Conservation (phyloP, 225 moss, liverwort and hornwort species). For the Physcomitrium patens region DNA sequence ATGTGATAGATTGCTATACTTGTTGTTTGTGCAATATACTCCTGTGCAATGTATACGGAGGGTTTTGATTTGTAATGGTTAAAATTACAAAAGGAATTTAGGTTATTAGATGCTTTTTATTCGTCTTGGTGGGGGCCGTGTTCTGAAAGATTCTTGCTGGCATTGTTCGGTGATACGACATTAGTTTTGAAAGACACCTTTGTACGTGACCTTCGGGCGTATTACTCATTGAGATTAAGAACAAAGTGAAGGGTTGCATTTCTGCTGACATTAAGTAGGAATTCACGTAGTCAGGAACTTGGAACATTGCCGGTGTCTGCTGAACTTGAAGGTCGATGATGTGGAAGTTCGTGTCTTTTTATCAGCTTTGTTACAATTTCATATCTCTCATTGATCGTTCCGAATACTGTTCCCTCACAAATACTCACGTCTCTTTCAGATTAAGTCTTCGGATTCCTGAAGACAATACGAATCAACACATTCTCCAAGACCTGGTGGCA, state of each 20-base stretch:
- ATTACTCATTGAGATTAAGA: no score
- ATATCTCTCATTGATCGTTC: no score
- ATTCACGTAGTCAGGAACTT: no score
- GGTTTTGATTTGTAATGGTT: slow-evolving; percentile 9
- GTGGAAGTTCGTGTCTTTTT: neutral
- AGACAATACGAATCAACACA: slow-evolving; percentile 2
- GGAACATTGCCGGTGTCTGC: no score
- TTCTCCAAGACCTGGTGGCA: slow-evolving; percentile 3
- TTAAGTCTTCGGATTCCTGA: neutral
- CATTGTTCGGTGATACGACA: neutral
- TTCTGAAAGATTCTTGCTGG: neutral
- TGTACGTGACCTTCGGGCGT: no score
- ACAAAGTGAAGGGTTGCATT: no score
- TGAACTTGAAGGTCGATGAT: no score
- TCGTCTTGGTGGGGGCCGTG: neutral
- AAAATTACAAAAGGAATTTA: neutral
- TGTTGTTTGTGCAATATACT: neutral
- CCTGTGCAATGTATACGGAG: neutral
- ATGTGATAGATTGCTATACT: neutral
- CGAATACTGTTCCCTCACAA: neutral
- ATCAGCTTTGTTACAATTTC: no score
- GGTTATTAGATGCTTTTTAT: neutral
- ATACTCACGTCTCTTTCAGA: neutral
- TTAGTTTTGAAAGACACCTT: no score
- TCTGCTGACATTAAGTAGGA: no score